Conservation (phyloP, 2,329 filamentous ascomycete species). For the Akanthomyces lecanii region DNA sequence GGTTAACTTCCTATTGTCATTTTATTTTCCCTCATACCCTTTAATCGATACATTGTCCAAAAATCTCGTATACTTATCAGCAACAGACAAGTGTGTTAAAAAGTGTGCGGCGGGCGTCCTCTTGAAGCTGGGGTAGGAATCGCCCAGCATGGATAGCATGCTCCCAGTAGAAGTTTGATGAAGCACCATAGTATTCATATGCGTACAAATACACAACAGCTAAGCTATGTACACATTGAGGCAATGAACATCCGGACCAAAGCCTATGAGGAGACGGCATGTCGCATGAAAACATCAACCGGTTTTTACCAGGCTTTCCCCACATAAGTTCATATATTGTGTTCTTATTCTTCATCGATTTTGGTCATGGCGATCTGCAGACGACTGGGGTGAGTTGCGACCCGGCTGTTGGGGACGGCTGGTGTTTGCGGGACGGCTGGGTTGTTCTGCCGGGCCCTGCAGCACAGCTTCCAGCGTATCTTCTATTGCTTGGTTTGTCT, state of each 20-base stretch:
- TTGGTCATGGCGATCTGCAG: neutral
- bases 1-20: neutral
- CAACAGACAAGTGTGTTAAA: no score
- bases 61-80: no score
- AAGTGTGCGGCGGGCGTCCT: no score
- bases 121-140: no score
- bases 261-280: neutral
- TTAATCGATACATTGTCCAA: no score
- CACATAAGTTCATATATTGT: neutral
- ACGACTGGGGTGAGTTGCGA: neutral
- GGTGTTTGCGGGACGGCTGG: neutral
- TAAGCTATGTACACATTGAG: neutral
- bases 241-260: no score
- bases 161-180: neutral
- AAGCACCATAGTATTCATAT: neutral
- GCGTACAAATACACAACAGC: neutral
- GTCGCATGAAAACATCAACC: neutral
- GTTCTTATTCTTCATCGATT: neutral
- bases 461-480: constrained; percentile 30
- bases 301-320: no score
- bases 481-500: constrained; percentile 33
- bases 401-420: constrained; percentile 2
- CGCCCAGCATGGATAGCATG: neutral
- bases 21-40: neutral
- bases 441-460: constrained; percentile 19